These are phyloP conservation scores for Aureobasidium leucospermi DNA, from an alignment of 2,329 filamentous ascomycete genomes.

Conservation along the genomic window DNA sequence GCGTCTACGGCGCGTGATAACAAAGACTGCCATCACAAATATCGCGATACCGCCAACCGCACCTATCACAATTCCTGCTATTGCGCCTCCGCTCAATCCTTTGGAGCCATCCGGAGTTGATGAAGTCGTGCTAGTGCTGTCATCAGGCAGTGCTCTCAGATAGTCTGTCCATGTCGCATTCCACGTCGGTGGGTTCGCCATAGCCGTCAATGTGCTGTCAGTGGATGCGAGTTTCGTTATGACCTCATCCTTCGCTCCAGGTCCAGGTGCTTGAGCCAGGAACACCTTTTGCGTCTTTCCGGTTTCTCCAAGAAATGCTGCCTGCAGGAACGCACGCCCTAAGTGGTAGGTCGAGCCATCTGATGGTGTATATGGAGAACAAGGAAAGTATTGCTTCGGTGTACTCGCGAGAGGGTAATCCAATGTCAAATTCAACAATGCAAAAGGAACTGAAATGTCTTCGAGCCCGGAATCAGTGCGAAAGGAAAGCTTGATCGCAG, in stretches of 20 bases:
- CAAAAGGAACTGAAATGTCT: slow-evolving; percentile 1
- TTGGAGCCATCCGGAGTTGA: neutral
- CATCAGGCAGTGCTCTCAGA: neutral
- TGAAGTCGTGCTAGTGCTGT: neutral
- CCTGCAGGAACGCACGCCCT: slow-evolving; percentile 2
- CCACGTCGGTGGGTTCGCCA: slow-evolving; percentile 3
- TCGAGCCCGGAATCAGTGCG: neutral
- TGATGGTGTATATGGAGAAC: neutral
- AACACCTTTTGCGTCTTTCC: neutral
- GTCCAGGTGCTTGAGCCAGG: slow-evolving; percentile 6
- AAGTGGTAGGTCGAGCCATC: neutral
- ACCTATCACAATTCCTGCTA: neutral
- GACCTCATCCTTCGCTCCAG: neutral
- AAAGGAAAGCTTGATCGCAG: neutral
- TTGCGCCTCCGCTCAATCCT: neutral
- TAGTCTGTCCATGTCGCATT: neutral
- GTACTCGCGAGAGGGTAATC: neutral
- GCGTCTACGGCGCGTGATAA: neutral
- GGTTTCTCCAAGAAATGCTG: neutral
- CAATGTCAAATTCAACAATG: slow-evolving; percentile 5
- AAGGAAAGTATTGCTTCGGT: slow-evolving; percentile 4
- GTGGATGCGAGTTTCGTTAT: neutral
- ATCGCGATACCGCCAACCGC: neutral
- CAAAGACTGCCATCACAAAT: neutral
- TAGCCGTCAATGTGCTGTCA: neutral